Conservation (phyloP, 257 asterid species). For the Solanum pennellii region DNA sequence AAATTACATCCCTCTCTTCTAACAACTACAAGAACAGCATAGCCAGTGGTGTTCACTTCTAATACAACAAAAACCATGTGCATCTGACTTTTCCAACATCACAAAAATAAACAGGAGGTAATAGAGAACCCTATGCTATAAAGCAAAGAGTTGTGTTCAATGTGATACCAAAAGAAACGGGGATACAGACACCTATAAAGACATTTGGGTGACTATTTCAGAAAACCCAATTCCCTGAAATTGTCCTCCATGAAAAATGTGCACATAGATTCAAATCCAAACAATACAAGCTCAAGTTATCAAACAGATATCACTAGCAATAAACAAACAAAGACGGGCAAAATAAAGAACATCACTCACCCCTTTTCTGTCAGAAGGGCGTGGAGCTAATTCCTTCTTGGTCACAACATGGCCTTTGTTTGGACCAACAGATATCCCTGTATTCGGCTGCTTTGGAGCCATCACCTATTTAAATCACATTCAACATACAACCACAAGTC, state of each 20-base stretch:
- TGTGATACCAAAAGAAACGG: neutral
- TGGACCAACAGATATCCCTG: conserved; percentile 37
- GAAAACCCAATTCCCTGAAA: neutral
- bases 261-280: neutral
- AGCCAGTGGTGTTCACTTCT: neutral
- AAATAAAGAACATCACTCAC: conserved; percentile 10
- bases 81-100: neutral
- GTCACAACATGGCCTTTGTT: conserved; percentile 44
- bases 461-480: conserved; percentile 9
- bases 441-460: conserved; percentile 42
- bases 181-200: neutral
- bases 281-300: neutral
- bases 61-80: neutral
- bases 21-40: neutral
- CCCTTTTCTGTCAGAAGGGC: conserved; percentile 43
- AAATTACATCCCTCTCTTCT: neutral
- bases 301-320: neutral
- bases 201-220: neutral
- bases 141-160: neutral
- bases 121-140: neutral
- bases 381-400: conserved; percentile 35
- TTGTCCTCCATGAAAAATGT: neutral
- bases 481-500: neutral
- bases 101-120: neutral
- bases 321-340: neutral